A percentile compares a stretch with the other conserved stretches of the same genome.
These are phyloP conservation scores for Xylariomycetidae sp. DNA, from an alignment of 2,329 filamentous ascomycete species.

Conservation along the genomic window DNA sequence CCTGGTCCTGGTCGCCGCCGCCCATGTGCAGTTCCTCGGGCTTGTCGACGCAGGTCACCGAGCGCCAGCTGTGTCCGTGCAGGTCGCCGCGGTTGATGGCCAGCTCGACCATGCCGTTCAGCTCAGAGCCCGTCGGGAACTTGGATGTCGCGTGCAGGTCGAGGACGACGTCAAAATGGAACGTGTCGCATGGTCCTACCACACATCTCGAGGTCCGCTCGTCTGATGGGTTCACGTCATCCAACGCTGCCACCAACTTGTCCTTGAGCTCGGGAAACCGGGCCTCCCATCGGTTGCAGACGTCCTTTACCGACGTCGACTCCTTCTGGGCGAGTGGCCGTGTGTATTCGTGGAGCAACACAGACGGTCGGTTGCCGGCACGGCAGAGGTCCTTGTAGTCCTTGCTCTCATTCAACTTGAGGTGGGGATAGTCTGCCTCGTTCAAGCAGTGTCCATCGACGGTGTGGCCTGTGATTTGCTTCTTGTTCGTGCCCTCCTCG, in stretches of 20 bases:
- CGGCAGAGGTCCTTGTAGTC: slow-evolving; percentile 41
- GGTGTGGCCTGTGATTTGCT: slow-evolving; percentile 19
- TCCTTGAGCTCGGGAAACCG: slow-evolving; percentile 51
- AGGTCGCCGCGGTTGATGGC: slow-evolving; percentile 48
- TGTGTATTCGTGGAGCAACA: slow-evolving; percentile 54
- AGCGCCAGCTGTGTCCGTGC: slow-evolving; percentile 54
- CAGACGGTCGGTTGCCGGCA: slow-evolving; percentile 38
- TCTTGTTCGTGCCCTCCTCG: slow-evolving; percentile 23
- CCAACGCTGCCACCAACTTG: slow-evolving; percentile 40
- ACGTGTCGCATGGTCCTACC: slow-evolving; percentile 44
- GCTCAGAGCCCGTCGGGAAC: slow-evolving; percentile 53
- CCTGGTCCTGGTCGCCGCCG: too few species aligned
- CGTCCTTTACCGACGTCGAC: slow-evolving; percentile 48
- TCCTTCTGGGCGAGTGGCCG: slow-evolving; percentile 48
- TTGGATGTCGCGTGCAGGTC: slow-evolving; percentile 51
- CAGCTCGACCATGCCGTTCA: slow-evolving; percentile 55
- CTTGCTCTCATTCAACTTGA: slow-evolving; percentile 48
- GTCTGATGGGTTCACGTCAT: slow-evolving; percentile 34
- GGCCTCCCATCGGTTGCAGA: slow-evolving; percentile 51
- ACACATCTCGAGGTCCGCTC: slow-evolving; percentile 28
- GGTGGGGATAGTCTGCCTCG: slow-evolving; percentile 43
- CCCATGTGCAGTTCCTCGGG: slow-evolving; percentile 47
- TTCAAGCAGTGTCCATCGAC: slow-evolving; percentile 21
- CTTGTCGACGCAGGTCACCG: slow-evolving; percentile 51
- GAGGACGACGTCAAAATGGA: slow-evolving; percentile 58